Evolutionary conservation across 257 asterid species (phyloP), one percentile per base, ranked within the genome.

Genomic region (Fraxinus cuspidata): DNA sequence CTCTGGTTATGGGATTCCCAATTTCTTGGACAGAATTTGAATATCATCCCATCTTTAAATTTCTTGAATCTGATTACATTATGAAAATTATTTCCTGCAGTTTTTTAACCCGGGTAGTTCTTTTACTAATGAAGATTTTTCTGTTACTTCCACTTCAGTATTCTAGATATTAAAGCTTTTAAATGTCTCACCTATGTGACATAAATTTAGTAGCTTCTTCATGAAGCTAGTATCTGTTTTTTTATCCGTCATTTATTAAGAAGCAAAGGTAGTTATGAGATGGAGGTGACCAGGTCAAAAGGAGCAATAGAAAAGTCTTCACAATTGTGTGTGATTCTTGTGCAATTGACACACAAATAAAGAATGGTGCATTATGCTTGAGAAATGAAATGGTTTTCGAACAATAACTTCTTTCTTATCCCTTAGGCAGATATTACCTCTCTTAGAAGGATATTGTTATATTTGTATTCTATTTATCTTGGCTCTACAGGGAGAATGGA

Each of bases 401-500:
- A 3, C 35, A 63, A 12, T 25, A 21, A 58, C 31, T 25, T 60
- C 29, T 60, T 16, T 60, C 9, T 60, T 25, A 23, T 60, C 18
- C 69, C 9, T n/a, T 27, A 23, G 69, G 65, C 27, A 63, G 19
- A 19, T 75, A 70, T 75, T 18, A 25, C 31, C 40, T 47, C 51
- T 73, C 6, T 27, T 38, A 27, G 12, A 28, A 15, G 65, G 42
- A 51, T 34, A 1, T 56, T 49, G 60, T 63, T 29, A 23, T 72
- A 70, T 44, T 42, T 47, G 66, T 65, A 7, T 27, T 40, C 5
- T 7, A 56, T 16, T 42, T 71, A n/a, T 21, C 40, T 49, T 77
- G 64, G 42, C 82, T 51, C 68, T 86, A 85, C 85, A 96, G 98
- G 99, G 99, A 74, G 99, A 92, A 67, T 96, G 99, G 99, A 89